Base-by-base conservation (phyloP, 2,329 filamentous ascomycete genomes). In the Coniochaeta pulveracea region DNA sequence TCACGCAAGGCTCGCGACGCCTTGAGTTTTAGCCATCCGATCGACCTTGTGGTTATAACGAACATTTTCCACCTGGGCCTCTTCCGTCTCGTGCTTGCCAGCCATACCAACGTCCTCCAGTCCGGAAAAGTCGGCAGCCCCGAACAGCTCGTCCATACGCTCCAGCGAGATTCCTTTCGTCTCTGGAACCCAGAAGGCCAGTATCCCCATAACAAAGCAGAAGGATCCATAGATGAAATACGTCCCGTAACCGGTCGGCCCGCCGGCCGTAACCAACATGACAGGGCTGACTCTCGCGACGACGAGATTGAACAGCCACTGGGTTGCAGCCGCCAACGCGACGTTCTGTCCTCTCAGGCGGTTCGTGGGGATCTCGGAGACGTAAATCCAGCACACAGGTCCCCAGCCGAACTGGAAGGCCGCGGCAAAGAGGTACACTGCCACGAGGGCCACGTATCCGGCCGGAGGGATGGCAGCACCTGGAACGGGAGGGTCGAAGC, bases 241-340 rank as follows among this genome's bases (percentile, higher is more conserved):
- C 0, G 69, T 64, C 19, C 65, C 64, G 26, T 45, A 51, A 1
- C 47, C 46, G 6, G 39, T 42, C 7, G 33, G 18, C 6, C 45
- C 43, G n/a, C 28, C 28, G 10, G 42, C 41, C 10, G 36, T 41
- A 56, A 64, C 60, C 40, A 80, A 58, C 75, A 79, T 78, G 22
- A 64, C 65, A 0, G 71, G 72, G 1, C 71, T 72, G 15, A 70
- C 69, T 16, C 72, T 57, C 5, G 74, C 71, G 12, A 80, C 70
- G 3, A 75, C 72, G 24, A 79, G 67, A 43, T 79, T 78, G 50
- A 78, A 77, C 1, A 79, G 48, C 72, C 72, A 76, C 44, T 78
- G 72, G 1, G 68, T 75, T 2, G 72, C 69, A 0, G 74, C 72
- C 0, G 70, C 73, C 27, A 78, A 60, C 2, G 71, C 61, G 9